Conservation (phyloP, 192 early-diverging fungal genomes). For the Coemansia sp. region DNA sequence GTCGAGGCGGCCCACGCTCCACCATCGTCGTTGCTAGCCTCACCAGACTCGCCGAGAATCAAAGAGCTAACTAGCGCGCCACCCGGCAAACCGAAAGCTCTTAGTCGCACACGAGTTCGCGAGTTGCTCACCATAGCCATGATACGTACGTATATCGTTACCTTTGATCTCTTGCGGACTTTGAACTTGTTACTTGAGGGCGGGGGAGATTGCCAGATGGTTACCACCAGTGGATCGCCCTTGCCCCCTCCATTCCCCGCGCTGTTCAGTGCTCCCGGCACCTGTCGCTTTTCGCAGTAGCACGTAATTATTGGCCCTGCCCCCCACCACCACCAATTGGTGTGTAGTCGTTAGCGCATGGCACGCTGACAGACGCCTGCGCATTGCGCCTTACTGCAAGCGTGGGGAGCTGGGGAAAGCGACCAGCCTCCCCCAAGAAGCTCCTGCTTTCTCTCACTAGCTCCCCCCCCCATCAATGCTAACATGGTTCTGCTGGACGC, state of each 20-base stretch:
- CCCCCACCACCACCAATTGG: background rate
- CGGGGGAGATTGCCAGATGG: slow-evolving; percentile 3
- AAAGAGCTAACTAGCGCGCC: slow-evolving; percentile 31
- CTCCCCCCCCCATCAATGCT: background rate
- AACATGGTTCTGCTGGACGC: background rate
- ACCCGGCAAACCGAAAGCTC: slow-evolving; percentile 37
- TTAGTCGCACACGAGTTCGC: slow-evolving; percentile 44
- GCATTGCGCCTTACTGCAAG: slow-evolving; percentile 25
- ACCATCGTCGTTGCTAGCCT: slow-evolving; percentile 7
- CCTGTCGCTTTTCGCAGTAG: slow-evolving; percentile 2
- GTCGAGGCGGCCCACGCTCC: slow-evolving; percentile 6
- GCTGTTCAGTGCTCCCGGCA: background rate
- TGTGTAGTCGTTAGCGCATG: background rate
- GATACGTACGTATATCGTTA: slow-evolving; percentile 45
- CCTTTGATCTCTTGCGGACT: background rate
- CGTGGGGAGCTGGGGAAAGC: background rate
- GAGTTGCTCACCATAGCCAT: slow-evolving; percentile 46
- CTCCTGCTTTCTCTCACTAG: slow-evolving; percentile 8
- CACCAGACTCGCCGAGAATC: slow-evolving; percentile 41
- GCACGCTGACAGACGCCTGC: background rate
- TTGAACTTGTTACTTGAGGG: background rate
- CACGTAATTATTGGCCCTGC: slow-evolving; percentile 8
- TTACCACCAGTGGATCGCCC: slow-evolving; percentile 1
- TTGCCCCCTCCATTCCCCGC: background rate
- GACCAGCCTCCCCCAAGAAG: slow-evolving; percentile 11